Conservation (phyloP, 768 basidiomycete species). For the Russula vinacea region DNA sequence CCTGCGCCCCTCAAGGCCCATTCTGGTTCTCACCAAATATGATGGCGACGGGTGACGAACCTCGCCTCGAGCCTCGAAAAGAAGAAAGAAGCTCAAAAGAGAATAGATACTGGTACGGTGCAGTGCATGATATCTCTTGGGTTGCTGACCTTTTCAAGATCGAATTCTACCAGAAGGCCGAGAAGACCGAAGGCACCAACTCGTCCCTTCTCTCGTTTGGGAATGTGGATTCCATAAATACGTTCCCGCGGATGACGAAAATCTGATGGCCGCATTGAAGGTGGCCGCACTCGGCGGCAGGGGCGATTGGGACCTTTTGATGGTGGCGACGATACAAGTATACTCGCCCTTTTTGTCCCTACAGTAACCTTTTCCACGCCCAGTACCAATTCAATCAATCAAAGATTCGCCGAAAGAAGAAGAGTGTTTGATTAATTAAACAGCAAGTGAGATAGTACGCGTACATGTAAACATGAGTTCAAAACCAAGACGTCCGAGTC, state of each 20-base stretch:
- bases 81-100: no score
- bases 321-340: not conserved
- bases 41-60: no score
- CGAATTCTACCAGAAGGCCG: not conserved
- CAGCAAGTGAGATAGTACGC: not conserved
- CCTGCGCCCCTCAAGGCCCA: not conserved
- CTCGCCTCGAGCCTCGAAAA: no score
- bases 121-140: not conserved
- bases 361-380: no score
- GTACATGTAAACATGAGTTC: not conserved
- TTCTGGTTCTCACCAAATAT: not conserved
- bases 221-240: not conserved
- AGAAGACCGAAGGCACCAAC: not conserved
- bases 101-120: no score
- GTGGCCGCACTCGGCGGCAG: not conserved
- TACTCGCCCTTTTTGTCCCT: not conserved
- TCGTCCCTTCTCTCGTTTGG: not conserved
- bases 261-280: not conserved
- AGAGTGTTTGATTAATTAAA: no score
- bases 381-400: not conserved
- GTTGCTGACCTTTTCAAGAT: not conserved
- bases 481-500: not conserved
- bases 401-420: no score
- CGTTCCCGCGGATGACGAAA: not conserved
- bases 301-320: not conserved